phyloP scores from a whole-genome alignment of 2,329 filamentous ascomycete species.

The Fusarium subtropicale region DNA sequence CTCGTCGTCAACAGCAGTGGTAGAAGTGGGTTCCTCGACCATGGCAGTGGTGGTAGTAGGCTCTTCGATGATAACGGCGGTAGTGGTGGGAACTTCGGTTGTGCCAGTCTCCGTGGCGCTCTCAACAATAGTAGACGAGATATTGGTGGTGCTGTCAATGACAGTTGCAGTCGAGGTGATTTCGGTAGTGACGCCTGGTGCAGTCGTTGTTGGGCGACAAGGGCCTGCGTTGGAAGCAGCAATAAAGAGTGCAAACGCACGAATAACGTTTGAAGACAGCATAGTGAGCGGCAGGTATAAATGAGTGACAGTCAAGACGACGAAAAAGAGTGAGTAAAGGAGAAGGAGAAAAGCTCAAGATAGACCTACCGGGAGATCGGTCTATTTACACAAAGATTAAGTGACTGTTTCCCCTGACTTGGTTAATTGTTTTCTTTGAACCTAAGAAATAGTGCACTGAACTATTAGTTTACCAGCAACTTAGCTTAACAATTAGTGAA shows the following conservation, averaged over 20 bases:
- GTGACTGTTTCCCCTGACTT: background rate
- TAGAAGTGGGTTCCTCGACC: background rate
- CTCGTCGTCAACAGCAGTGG: fast-evolving
- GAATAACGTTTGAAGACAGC: background rate
- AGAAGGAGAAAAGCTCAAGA: background rate
- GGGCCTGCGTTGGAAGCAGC: background rate
- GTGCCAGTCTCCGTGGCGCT: background rate
- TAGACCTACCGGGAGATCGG: background rate
- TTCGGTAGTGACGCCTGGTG: background rate
- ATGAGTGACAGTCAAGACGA: background rate
- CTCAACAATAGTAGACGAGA: background rate
- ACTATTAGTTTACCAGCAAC: background rate
- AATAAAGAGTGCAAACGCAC: background rate
- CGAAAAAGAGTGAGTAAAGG: fast-evolving
- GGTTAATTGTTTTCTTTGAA: background rate
- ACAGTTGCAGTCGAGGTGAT: background rate
- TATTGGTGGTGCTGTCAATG: background rate
- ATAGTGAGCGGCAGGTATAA: background rate
- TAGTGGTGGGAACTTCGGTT: background rate
- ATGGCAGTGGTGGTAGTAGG: background rate
- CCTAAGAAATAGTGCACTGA: background rate
- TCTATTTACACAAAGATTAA: background rate
- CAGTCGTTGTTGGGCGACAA: background rate
- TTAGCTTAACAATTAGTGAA: background rate
- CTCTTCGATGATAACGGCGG: background rate